Conservation (phyloP, 2,329 filamentous ascomycete species). For the Colletotrichum spaethianum region DNA sequence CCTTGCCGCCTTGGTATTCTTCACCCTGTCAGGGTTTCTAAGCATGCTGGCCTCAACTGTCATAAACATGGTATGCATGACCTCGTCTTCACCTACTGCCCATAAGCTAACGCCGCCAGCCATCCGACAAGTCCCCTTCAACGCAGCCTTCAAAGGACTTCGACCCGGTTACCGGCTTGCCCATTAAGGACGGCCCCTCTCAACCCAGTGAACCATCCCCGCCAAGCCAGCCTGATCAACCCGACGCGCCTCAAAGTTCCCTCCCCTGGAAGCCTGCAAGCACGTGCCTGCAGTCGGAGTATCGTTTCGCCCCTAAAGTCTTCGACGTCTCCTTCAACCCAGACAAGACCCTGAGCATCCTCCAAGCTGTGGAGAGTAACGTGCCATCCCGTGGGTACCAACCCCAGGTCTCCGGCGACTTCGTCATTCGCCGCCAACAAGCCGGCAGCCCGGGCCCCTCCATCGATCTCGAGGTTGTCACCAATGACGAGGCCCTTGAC, state of each 20-base stretch:
- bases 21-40: conserved; percentile 49
- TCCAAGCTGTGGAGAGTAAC: conserved; percentile 52
- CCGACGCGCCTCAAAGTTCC: conserved; percentile 28
- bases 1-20: conserved; percentile 51
- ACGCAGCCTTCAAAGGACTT: conserved; percentile 24
- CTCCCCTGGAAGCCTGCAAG: conserved; percentile 30
- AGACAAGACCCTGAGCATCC: conserved; percentile 55
- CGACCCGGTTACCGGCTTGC: conserved; percentile 36
- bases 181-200: conserved; percentile 31
- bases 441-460: conserved; percentile 52
- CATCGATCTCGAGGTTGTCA: conserved; percentile 60
- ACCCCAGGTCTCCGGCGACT: conserved; percentile 60
- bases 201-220: conserved; percentile 7
- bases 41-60: conserved; percentile 42
- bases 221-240: conserved; percentile 13
- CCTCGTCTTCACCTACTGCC: neutral
- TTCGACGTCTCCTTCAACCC: conserved; percentile 53
- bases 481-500: conserved; percentile 59
- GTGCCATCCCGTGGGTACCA: conserved; percentile 43
- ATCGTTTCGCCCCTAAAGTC: conserved; percentile 47
- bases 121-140: conserved; percentile 22
- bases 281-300: conserved; percentile 39
- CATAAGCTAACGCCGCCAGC: neutral
- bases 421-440: conserved; percentile 58
- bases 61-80: conserved; percentile 50